Percentiles rank a stretch among this genome's conserved stretches.
Conservation (phyloP, 2,329 filamentous ascomycete species). For the Samsoniella hepiali region DNA sequence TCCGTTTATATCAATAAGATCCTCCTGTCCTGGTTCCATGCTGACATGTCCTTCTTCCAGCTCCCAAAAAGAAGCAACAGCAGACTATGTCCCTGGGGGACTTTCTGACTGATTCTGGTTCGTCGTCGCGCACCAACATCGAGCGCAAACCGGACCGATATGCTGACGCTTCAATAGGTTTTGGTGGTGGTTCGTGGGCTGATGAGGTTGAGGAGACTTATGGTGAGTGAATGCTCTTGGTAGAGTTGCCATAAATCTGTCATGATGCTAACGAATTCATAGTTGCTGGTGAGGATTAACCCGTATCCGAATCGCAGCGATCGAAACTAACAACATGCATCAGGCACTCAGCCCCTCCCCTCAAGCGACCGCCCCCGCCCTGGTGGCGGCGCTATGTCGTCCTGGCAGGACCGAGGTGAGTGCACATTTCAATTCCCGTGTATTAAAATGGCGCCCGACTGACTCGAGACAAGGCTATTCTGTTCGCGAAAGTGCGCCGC, state of each 20-base stretch:
- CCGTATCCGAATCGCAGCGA: not conserved
- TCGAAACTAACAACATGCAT: slow-evolving; percentile 6
- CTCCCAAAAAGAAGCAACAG: slow-evolving; percentile 86
- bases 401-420: slow-evolving; percentile 46
- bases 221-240: slow-evolving; percentile 44
- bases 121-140: slow-evolving; percentile 36
- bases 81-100: slow-evolving; percentile 98
- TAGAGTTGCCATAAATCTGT: not conserved
- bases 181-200: slow-evolving; percentile 81
- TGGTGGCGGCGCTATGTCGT: slow-evolving; percentile 33
- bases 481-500: slow-evolving; percentile 70
- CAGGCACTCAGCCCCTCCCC: slow-evolving; percentile 58
- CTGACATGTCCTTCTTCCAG: slow-evolving; percentile 44
- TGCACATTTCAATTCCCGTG: not conserved
- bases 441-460: slow-evolving; percentile 19
- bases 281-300: slow-evolving; percentile 34
- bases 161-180: slow-evolving; percentile 37
- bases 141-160: slow-evolving; percentile 17
- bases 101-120: slow-evolving; percentile 91
- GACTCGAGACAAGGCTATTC: slow-evolving; percentile 48
- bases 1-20: slow-evolving; percentile 34
- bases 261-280: slow-evolving; percentile 28
- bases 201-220: slow-evolving; percentile 95
- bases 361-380: slow-evolving; percentile 44
- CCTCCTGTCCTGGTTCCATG: slow-evolving; percentile 15